A percentile compares a stretch with the other conserved stretches of the same genome.
These are phyloP conservation scores for Phytopythium oedochilum DNA, from an alignment of 352 stramenopile genomes.

Conservation along the genomic window DNA sequence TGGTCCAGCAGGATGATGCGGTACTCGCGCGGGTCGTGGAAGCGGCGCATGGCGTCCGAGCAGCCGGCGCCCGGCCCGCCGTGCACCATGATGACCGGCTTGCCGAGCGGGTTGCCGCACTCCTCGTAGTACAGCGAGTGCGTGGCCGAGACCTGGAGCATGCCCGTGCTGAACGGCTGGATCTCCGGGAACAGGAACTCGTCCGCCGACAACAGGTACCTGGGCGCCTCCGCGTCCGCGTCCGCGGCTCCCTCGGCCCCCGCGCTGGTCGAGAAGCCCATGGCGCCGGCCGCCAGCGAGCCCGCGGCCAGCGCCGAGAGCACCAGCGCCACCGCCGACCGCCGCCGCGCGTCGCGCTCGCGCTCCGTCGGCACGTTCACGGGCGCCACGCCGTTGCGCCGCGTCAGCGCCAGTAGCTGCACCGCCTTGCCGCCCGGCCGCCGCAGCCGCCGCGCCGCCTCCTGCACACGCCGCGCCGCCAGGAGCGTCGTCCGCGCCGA, in stretches of 20 bases:
- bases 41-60: conserved; percentile 84
- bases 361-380: conserved; percentile 17
- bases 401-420: conserved; percentile 21
- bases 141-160: conserved; percentile 70
- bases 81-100: conserved; percentile 93
- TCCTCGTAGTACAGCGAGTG: conserved; percentile 92
- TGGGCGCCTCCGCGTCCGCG: conserved; percentile 9
- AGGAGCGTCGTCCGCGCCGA: background rate
- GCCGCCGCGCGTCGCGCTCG: conserved; percentile 6
- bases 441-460: background rate
- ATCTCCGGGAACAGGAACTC: conserved; percentile 82
- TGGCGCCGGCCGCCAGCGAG: conserved; percentile 12
- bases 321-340: conserved; percentile 10
- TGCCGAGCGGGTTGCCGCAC: conserved; percentile 81
- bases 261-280: conserved; percentile 20
- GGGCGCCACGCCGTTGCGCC: conserved; percentile 11
- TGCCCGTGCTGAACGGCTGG: conserved; percentile 78
- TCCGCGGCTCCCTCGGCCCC: conserved; percentile 10
- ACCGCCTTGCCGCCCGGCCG: conserved; percentile 14
- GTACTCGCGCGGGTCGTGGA: conserved; percentile 91
- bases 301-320: conserved; percentile 21
- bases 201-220: conserved; percentile 41
- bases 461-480: background rate
- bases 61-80: conserved; percentile 91
- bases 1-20: conserved; percentile 94